A percentile compares a stretch with the other conserved stretches of the same genome.
Conservation (phyloP, 2,329 filamentous ascomycete genomes). For the Neonectria neomacrospora region DNA sequence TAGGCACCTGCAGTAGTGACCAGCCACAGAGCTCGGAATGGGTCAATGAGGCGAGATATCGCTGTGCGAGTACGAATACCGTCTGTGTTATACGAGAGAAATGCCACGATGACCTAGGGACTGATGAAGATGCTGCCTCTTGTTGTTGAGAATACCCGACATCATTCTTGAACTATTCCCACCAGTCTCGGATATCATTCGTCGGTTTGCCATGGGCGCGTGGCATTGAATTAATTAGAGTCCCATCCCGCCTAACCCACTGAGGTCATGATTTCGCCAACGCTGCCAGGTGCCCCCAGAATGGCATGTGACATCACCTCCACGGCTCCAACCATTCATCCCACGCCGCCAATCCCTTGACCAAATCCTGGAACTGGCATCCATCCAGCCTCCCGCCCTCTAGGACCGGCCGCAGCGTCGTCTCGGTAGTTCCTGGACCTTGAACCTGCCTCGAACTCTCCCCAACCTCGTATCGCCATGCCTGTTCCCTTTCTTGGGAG, state of each 20-base stretch:
- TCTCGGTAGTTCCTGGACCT: slow-evolving; percentile 13
- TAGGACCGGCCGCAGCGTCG: slow-evolving; percentile 13
- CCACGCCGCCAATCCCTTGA: slow-evolving; percentile 10
- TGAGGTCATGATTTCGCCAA: slow-evolving; percentile 24
- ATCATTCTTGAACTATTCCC: not conserved
- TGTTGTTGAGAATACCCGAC: not conserved
- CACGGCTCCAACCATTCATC: slow-evolving; percentile 10
- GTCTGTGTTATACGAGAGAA: not conserved
- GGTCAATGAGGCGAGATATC: not conserved
- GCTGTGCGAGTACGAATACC: not conserved
- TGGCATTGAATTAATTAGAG: slow-evolving; percentile 5
- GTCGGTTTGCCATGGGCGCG: not conserved
- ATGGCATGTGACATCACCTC: slow-evolving; percentile 47
- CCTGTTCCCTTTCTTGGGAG: slow-evolving; percentile 64
- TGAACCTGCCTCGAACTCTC: slow-evolving; percentile 8
- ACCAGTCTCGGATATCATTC: not conserved
- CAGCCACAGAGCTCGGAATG: not conserved
- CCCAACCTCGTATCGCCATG: slow-evolving; percentile 51
- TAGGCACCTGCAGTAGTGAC: not conserved
- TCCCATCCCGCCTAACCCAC: slow-evolving; percentile 26
- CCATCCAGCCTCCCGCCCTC: slow-evolving; percentile 17
- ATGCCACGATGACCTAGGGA: not conserved
- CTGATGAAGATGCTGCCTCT: not conserved
- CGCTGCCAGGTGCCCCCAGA: slow-evolving; percentile 8
- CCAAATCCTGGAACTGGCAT: slow-evolving; percentile 18